Base-by-base conservation (phyloP, 345 rosid genomes). In the Acer saccharum region DNA sequence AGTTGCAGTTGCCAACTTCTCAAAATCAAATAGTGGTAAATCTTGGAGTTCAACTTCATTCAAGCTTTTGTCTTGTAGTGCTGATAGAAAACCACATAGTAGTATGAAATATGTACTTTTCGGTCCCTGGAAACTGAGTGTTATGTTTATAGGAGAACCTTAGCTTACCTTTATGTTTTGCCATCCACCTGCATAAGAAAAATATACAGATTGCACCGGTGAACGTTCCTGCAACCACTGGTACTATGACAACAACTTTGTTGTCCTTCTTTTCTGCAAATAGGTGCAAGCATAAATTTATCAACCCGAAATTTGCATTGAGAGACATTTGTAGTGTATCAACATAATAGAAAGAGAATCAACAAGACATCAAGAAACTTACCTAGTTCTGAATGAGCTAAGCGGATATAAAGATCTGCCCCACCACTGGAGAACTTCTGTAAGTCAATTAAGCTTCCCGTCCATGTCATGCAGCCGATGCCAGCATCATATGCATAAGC, bases 381-480 rank as follows among this genome's bases (percentile, higher is more conserved):
- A 29, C 32, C 32, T 29, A 29, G 32, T 29, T 29, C 32, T 29
- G 32, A 29, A 29, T 0, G 32, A 29, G 2, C 32, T 29, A 29
- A 29, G n/a, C 89, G 89, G 71, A 89, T 65, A 68, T 63, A 76
- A 10, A 86, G 88, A 76, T 86, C 83, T 71, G 32, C 25, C 6
- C 94, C 92, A 6, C 76, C 76, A 6, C 10, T 21, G 73, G 81
- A 17, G 16, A 77, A 81, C 4, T 80, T 73, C 65, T 79, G 85
- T 46, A 79, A 54, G 73, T 91, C 91, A 69, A 81, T 70, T 77
- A 89, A 84, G 69, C 35, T 55, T 77, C 25, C 69, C 20, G 32
- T 79, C 94, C 94, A 88, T 23, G 74, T 20, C 88, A 85, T 80
- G 60, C 93, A 91, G 25, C 91, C 84, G 0, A 84, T 68, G 21